Evolutionary conservation across 495 filamentous ascomycete species (phyloP), one percentile per base, ranked within the genome.

Genomic region (Terfezia claveryi): DNA sequence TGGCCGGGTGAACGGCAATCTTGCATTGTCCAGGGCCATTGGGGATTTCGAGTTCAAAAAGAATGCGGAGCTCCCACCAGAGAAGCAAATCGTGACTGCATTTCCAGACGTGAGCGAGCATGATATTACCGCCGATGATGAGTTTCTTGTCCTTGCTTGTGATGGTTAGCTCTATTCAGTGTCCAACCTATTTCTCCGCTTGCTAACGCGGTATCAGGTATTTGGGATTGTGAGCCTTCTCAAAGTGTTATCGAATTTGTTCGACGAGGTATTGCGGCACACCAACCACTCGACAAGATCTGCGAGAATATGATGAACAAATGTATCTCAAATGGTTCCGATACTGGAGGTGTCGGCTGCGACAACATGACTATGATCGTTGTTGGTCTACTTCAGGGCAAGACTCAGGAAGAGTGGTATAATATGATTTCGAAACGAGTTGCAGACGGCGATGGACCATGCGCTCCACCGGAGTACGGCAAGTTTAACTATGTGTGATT

Each of bases 281-380:
- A 93, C 73, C 91, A 98, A 70, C 81, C 88, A 36, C 76, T 98
- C 17, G 77, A 84, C 51, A 80, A 81, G 63, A 95, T 98, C 63
- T 94, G 87, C 69, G 91, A 98, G 73, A 98, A 98, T 72, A 92
- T 98, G 87, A 98, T 98, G 91, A 88, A 96, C 72, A 98, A 96
- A 70, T 98, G 91, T 67, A 76, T 96, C 54, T 85, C 91, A 36
- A 87, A 87, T 53, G 95, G 91, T 74, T 91, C 87, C 62, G 92
- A 98, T 69, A 96, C 91, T 46, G 91, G 91, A 37, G 91, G 91
- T 49, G 91, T 98, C 51, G 91, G 91, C 58, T 98, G 91, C 70
- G 91, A 98, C 70, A 98, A 98, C 73, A 98, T 98, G 91, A 98
- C 91, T 59, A 94, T 96, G 83, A 75, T 81, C 62, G 72, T 98